phyloP scores from a whole-genome alignment of 768 basidiomycete genomes.

The Tulasnella sp. region DNA sequence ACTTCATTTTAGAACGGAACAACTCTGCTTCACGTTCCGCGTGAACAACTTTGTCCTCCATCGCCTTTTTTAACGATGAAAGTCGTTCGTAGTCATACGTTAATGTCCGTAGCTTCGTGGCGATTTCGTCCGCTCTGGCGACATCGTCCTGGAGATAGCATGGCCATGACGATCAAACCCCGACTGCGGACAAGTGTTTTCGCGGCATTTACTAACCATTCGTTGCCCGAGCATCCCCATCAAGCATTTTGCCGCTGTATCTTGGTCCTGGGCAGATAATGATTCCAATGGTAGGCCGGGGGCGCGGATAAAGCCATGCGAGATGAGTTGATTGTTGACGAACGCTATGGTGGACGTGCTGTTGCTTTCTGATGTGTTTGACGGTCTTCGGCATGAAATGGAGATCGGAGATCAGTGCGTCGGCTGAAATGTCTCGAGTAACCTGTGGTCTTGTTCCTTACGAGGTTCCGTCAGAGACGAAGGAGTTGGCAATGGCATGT shows the following conservation, averaged over 20 bases:
- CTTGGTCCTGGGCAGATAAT: slow-evolving; percentile 52
- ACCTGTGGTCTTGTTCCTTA: background rate
- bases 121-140: slow-evolving; percentile 69
- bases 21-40: slow-evolving; percentile 76
- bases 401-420: background rate
- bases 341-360: slow-evolving; percentile 42
- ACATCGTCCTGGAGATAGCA: slow-evolving; percentile 58
- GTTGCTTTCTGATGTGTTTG: background rate
- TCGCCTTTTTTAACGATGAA: slow-evolving; percentile 56
- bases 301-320: slow-evolving; percentile 67
- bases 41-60: slow-evolving; percentile 58
- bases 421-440: background rate
- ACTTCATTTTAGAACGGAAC: slow-evolving; percentile 70
- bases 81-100: slow-evolving; percentile 80
- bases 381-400: background rate
- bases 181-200: background rate
- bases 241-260: slow-evolving; percentile 67
- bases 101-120: slow-evolving; percentile 69
- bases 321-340: slow-evolving; percentile 74
- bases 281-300: slow-evolving; percentile 70
- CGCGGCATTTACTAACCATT: slow-evolving; percentile 53
- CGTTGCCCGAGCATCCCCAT: slow-evolving; percentile 71
- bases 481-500: slow-evolving; percentile 9
- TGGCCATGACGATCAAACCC: background rate
- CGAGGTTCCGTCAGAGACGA: background rate